phyloP scores from a whole-genome alignment of 768 basidiomycete genomes.

The Tylopilus subfusipes region DNA sequence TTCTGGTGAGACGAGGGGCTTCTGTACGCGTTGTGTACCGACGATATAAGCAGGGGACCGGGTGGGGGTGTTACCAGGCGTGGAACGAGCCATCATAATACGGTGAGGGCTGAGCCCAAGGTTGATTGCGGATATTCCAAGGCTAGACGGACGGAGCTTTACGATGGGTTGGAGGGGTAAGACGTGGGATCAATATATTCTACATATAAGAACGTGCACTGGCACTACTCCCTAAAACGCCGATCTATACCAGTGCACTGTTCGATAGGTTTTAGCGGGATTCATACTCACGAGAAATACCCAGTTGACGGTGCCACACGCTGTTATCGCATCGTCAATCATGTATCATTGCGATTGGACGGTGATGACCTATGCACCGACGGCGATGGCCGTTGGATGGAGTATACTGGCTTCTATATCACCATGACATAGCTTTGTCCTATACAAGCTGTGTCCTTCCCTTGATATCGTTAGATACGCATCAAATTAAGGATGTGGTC shows the following conservation, averaged over 20 bases:
- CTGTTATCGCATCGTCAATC: background rate
- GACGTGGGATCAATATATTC: slow-evolving; percentile 7
- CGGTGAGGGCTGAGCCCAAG: background rate
- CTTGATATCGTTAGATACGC: background rate
- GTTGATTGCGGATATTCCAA: background rate
- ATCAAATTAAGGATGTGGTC: background rate
- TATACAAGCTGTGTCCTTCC: slow-evolving; percentile 8
- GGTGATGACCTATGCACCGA: background rate
- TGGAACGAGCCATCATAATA: slow-evolving; percentile 6
- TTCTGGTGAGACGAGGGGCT: slow-evolving; percentile 30
- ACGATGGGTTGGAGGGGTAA: background rate
- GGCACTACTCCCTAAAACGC: background rate
- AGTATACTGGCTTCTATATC: background rate
- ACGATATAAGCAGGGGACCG: slow-evolving; percentile 14
- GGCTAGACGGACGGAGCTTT: background rate
- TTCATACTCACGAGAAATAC: background rate
- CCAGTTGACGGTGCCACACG: background rate
- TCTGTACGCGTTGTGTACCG: slow-evolving; percentile 13
- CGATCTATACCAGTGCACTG: slow-evolving; percentile 5
- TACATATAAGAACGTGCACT: slow-evolving; percentile 8
- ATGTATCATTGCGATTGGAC: background rate
- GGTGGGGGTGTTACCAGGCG: background rate
- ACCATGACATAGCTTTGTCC: background rate
- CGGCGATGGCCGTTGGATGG: slow-evolving; percentile 1
- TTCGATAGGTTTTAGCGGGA: background rate